Base-by-base conservation (phyloP, 768 basidiomycete genomes). In the Pilatotrama ljubarskyi region DNA sequence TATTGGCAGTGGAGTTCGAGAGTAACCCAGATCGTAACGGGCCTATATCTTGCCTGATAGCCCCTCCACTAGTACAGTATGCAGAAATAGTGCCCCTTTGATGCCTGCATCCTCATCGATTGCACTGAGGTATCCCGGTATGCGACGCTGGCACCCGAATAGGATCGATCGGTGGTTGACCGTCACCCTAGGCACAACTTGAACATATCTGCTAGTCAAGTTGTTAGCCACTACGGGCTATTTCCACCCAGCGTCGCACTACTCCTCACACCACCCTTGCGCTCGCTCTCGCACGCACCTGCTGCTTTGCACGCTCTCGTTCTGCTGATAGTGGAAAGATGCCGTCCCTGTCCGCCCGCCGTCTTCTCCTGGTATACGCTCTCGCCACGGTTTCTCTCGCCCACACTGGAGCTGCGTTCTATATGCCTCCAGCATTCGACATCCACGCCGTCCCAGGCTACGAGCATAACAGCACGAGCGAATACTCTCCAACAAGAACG, bases 371-470 rank as follows among this genome's bases (percentile, higher is more conserved):
- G 9, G 26, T 20, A 18, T 44, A 25, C 40, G 20, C 29, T 0
- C 56, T 53, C 51, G 37, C 26, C 32, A 32, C 51, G 14, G 24
- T 58, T 7, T 48, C 32, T n/a, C 2, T 54, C 22, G 25, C 36
- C 36, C 38, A 42, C 18, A 1, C 37, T 8, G 55, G 55, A 15
- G 26, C 26, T n/a, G 60, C 42, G 42, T 58, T 58, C 61, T 62
- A 62, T 47, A 62, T 58, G 61, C 55, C 61, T 1, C 55, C 51
- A 2, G 51, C 18, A 32, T 62, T 62, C 38, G 40, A 62, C 29
- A 15, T 47, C 29, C 41, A 41, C 18, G 51, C 61, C 11, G 32
- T 47, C 13, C 49, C 53, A 7, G 55, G 37, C 35, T 22, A 37
- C 36, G 58, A 43, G n/a, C 35, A 48, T 9, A 53, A 49, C 52